Base-by-base conservation (phyloP, 768 basidiomycete species). In the Mycena venus region DNA sequence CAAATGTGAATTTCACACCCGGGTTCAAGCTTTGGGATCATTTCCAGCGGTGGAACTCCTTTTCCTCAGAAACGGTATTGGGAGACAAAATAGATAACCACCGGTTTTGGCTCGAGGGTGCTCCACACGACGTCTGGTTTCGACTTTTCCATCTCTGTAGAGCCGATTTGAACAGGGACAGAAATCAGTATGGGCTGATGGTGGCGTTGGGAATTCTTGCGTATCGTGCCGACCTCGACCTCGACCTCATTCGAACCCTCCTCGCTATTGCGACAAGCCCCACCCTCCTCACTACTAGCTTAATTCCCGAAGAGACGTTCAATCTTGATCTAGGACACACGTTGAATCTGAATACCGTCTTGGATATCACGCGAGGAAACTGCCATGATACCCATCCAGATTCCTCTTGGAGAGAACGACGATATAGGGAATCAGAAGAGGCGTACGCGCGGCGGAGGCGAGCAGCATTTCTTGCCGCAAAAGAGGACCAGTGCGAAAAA, bases 241-340 rank as follows among this genome's bases (percentile, higher is more conserved):
- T 51, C 2, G 64, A 65, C 14, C 44, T 72, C 12, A 59, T 66
- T 31, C 70, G 55, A 34, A 32, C 34, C 40, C 70, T 72, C 31
- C 70, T 73, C 10, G 47, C 49, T 32, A 51, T 73, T 49, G 72
- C 72, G 1, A 67, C 49, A 23, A 73, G 58, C 27, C 27, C n/a
- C 14, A 34, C 61, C 31, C 44, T 15, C 3, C 17, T 17, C 11
- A 31, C 60, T 44, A 40, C 69, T 12, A 17, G 19, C 1, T 6
- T 32, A 14, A 40, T 73, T 25, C 72, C 64, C 3, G 4, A 23
- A 14, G 58, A 61, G 2, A 53, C 23, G 8, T 73, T 73, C 65
- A 19, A 73, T 53, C 58, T 67, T 23, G 21, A 5, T 27, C 4
- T 14, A 8, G 72, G 59, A 19, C 49, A 55, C 25, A n/a, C 38